Base-by-base conservation (phyloP, 768 basidiomycete species). In the Pholiota molesta region DNA sequence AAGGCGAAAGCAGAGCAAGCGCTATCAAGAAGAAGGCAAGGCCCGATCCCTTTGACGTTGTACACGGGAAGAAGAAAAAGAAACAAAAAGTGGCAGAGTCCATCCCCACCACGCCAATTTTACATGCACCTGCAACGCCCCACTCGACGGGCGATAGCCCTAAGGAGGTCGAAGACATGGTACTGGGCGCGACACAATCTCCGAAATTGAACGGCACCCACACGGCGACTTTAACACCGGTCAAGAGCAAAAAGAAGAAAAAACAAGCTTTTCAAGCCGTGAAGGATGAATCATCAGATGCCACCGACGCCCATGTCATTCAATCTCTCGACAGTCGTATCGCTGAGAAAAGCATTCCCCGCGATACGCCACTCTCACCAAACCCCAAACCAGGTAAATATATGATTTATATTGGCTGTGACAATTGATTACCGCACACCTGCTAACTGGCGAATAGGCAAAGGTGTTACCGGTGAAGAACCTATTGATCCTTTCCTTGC, bases 11-110 rank as follows among this genome's bases (percentile, higher is more conserved):
- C 66, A 80, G 84, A 70, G 83, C 83, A 0, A 75, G 80, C 23
- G 79, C 83, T 3, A 81, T 84, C 63, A 85, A 81, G 72, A 90
- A 88, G 72, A 89, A 86, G 68, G 73, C 75, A 10, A 81, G 81
- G 61, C 65, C 76, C 17, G 90, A 91, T 66, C 87, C 87, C 0
- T 91, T 91, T 64, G 76, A 73, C 55, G 69, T 70, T 51, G 71
- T 72, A 47, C 74, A 79, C 62, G 80, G 78, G 66, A 84, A 80
- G 72, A 85, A 81, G 66, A 83, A 77, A 60, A 74, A 75, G 52
- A 76, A 78, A 57, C 73, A 57, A 58, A 71, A 64, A 45, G 64
- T 61, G 64, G 55, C 59, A 31, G 61, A 45, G 2, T 31, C 59
- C 21, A 51, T 16, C 2, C 56, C 23, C 7, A 17, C 52, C 47